phyloP scores from a whole-genome alignment of 1,139 yeast genomes.

The Yamadazyma epiphylla region DNA sequence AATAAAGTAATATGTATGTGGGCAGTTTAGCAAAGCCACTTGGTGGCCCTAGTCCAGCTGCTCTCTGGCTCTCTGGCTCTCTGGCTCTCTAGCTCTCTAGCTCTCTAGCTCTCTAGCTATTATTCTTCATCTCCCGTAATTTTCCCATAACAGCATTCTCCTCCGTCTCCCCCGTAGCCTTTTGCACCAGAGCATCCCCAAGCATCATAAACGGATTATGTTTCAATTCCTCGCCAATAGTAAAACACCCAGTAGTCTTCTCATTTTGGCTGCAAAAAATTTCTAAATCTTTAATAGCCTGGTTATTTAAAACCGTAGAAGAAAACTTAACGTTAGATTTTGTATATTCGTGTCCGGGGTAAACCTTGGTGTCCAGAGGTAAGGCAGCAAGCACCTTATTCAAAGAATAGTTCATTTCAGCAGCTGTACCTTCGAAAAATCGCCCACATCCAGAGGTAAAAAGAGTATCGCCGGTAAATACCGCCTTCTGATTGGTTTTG shows the following conservation, averaged over 20 bases:
- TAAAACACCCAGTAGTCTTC: conserved; percentile 77
- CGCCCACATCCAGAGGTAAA: conserved; percentile 96
- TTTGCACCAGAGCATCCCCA: conserved; percentile 50
- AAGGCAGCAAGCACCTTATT: conserved; percentile 53
- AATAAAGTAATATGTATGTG: too few relatives aligned
- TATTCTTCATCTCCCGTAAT: conserved; percentile 69
- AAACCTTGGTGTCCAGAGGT: conserved; percentile 69
- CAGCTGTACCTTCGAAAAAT: conserved; percentile 87
- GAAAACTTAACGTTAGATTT: conserved; percentile 76
- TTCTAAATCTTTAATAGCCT: conserved; percentile 54
- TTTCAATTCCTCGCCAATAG: conserved; percentile 75
- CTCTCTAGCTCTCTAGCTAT: too few relatives aligned
- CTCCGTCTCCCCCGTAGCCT: conserved; percentile 36
- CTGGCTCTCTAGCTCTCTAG: too few relatives aligned
- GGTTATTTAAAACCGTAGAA: conserved; percentile 51
- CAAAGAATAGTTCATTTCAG: conserved; percentile 73
- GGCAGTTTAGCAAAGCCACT: too few relatives aligned
- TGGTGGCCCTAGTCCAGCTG: too few relatives aligned
- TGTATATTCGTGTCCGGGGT: conserved; percentile 97
- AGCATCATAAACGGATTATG: conserved; percentile 91
- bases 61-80: too few relatives aligned
- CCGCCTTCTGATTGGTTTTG: conserved; percentile 60
- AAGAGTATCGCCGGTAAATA: conserved; percentile 93
- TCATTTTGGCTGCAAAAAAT: conserved; percentile 53
- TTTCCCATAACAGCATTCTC: conserved; percentile 58